Evolutionary conservation across 441 rosid species (phyloP).

Genomic region (Pelargonium citronellum): DNA sequence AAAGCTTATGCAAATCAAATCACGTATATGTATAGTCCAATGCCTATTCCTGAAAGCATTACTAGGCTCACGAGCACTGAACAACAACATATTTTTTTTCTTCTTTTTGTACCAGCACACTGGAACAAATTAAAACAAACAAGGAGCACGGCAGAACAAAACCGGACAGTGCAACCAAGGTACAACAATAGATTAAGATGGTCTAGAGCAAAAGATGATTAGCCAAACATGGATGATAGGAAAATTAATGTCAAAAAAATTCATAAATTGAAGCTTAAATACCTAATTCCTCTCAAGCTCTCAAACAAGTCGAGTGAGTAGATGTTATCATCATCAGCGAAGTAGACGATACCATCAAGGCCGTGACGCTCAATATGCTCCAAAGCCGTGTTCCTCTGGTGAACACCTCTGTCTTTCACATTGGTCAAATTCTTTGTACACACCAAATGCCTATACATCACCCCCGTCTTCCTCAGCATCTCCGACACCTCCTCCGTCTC

Average conservation of each 20-base stretch:
- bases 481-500: slow-evolving; percentile 82
- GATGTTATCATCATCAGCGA: slow-evolving; percentile 87
- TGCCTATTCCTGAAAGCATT: no score
- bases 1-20: no score
- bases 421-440: slow-evolving; percentile 43
- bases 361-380: slow-evolving; percentile 74
- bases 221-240: background rate
- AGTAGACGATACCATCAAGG: slow-evolving; percentile 84
- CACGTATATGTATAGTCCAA: no score
- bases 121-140: no score
- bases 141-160: background rate
- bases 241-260: background rate
- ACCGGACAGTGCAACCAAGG: background rate
- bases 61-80: no score
- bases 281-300: slow-evolving; percentile 69
- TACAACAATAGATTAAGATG: background rate
- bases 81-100: no score
- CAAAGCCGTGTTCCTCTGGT: slow-evolving; percentile 75
- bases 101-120: no score
- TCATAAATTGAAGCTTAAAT: background rate
- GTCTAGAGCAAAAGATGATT: background rate
- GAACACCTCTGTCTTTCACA: slow-evolving; percentile 75
- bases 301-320: slow-evolving; percentile 73
- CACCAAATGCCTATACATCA: slow-evolving; percentile 83
- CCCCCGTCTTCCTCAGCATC: slow-evolving; percentile 82